phyloP scores from a whole-genome alignment of 306 rosid genomes.

The Castanea crenata region DNA sequence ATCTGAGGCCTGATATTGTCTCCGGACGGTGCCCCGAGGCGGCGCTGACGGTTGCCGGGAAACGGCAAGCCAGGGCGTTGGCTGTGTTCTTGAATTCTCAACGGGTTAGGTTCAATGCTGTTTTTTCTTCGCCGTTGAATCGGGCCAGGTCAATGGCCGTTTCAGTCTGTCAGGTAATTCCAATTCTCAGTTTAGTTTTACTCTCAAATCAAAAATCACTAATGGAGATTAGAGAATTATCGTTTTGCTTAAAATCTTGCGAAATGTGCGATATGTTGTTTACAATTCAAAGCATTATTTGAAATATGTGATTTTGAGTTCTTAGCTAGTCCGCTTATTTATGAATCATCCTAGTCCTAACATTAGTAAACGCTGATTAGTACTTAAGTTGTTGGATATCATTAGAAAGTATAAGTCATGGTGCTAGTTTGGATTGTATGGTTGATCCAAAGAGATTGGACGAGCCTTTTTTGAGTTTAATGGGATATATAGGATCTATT shows the following conservation, averaged over 20 bases:
- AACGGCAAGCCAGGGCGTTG: slow-evolving; percentile 88
- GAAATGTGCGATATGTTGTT: neutral
- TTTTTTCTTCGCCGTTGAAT: slow-evolving; percentile 76
- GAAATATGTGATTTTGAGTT: neutral
- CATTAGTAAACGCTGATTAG: too few species aligned
- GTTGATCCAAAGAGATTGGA: neutral
- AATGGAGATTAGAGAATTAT: neutral
- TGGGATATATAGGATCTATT: neutral
- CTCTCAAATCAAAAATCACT: too few species aligned
- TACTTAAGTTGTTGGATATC: neutral
- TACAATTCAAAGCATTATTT: neutral
- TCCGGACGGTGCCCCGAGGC: slow-evolving; percentile 74
- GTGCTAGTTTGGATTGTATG: neutral
- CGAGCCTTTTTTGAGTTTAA: neutral
- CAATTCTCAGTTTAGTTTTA: too few species aligned
- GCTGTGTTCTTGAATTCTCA: slow-evolving; percentile 90
- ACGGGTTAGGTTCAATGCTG: slow-evolving; percentile 71
- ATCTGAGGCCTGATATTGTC: slow-evolving; percentile 70
- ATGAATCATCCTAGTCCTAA: too few species aligned
- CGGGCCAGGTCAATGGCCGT: slow-evolving; percentile 81
- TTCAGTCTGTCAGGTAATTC: slow-evolving; percentile 65
- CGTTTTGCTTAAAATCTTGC: neutral
- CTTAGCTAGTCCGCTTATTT: too few species aligned
- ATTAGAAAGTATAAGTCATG: neutral
- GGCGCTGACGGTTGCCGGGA: slow-evolving; percentile 61